Percentiles rank a stretch among this genome's conserved stretches.
These are phyloP conservation scores for Aaosphaeria pasadenensis DNA, from an alignment of 2,329 filamentous ascomycete genomes.

Conservation along the genomic window DNA sequence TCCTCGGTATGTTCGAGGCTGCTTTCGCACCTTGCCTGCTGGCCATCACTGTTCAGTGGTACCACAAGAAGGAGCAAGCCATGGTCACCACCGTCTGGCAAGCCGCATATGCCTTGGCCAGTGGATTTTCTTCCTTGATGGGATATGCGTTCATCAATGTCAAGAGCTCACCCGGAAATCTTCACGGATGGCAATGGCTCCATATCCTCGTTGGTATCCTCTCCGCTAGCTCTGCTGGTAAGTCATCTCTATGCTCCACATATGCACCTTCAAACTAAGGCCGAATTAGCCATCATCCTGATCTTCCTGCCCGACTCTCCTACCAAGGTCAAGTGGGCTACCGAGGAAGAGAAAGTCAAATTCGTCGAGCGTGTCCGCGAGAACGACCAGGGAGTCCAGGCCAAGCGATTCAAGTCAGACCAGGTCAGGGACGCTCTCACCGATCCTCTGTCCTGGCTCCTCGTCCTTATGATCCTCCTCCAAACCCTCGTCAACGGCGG, in stretches of 20 bases:
- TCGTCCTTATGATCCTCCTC: neutral
- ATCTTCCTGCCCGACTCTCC: neutral
- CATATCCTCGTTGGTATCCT: neutral
- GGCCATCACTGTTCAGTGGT: neutral
- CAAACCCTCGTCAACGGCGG: neutral
- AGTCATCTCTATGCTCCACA: neutral
- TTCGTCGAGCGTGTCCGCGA: neutral
- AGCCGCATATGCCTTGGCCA: neutral
- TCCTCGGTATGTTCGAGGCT: neutral
- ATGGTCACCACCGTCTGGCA: neutral
- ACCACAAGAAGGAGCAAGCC: neutral
- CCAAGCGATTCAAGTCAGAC: neutral
- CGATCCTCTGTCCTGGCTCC: neutral
- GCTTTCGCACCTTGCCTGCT: neutral
- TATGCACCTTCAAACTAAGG: neutral
- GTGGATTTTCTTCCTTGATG: neutral
- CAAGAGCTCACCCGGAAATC: neutral
- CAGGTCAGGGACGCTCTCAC: neutral
- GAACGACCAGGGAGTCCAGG: neutral
- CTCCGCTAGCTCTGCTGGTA: neutral
- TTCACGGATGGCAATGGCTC: neutral
- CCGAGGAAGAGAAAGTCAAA: neutral
- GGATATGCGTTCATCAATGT: neutral
- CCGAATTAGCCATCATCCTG: neutral
- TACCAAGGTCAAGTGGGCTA: neutral